These are phyloP conservation scores for Glycine soja DNA, from an alignment of 306 rosid species.

Conservation along the genomic window DNA sequence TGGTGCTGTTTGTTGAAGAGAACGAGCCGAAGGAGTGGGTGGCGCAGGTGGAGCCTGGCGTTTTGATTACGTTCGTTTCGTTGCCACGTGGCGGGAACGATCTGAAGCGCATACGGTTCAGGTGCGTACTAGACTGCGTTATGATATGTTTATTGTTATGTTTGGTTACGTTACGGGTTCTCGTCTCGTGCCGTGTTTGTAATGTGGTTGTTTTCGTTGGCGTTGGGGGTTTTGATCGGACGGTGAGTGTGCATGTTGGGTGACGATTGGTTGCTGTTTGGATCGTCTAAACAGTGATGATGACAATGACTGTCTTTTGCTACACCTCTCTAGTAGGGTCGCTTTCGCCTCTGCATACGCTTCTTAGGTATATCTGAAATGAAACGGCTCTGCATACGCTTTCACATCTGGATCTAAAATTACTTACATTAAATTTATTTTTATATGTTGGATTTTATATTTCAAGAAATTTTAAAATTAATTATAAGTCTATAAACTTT, in stretches of 20 bases:
- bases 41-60: slow-evolving; percentile 89
- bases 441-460: too few species aligned
- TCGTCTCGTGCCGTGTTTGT: neutral
- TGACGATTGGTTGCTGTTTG: slow-evolving; percentile 40
- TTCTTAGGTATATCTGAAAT: neutral
- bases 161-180: neutral
- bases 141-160: neutral
- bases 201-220: slow-evolving; percentile 38
- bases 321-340: slow-evolving; percentile 14
- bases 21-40: slow-evolving; percentile 88
- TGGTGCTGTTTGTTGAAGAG: slow-evolving; percentile 76
- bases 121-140: slow-evolving; percentile 46
- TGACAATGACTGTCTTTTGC: slow-evolving; percentile 43
- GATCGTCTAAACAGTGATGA: slow-evolving; percentile 41
- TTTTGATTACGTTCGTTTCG: slow-evolving; percentile 79
- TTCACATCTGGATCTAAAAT: too few species aligned
- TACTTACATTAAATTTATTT: too few species aligned
- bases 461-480: too few species aligned
- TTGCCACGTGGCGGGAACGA: slow-evolving; percentile 87
- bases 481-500: too few species aligned
- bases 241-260: slow-evolving; percentile 31
- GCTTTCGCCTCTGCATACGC: neutral
- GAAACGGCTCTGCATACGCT: too few species aligned
- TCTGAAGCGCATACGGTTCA: slow-evolving; percentile 84
- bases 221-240: slow-evolving; percentile 49